Percentiles rank a stretch among this genome's conserved stretches.
Conservation (phyloP, 805 yeast genomes). For the Dipodascus geniculatus region DNA sequence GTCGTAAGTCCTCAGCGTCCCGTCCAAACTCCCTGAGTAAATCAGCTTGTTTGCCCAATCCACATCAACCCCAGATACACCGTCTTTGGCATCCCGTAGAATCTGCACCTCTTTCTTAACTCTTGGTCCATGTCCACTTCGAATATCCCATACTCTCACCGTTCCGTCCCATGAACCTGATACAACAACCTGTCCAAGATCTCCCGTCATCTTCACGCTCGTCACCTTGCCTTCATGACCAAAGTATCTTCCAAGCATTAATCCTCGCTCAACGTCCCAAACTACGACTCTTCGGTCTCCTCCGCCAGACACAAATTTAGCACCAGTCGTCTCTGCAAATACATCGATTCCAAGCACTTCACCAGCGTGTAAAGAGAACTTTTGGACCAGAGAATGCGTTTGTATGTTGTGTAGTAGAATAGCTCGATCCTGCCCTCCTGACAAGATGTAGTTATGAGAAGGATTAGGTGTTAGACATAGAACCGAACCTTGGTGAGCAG, state of each 20-base stretch:
- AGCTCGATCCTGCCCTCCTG: constrained; percentile 23
- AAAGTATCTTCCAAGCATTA: constrained; percentile 14
- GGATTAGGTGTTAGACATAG: constrained; percentile 19
- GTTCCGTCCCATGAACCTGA: constrained; percentile 23
- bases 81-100: constrained; percentile 25
- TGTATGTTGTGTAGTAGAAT: constrained; percentile 21
- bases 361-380: constrained; percentile 15
- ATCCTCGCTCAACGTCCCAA: constrained; percentile 23
- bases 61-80: constrained; percentile 19
- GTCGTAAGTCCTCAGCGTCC: constrained; percentile 22
- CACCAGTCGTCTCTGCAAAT: constrained; percentile 11
- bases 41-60: constrained; percentile 11
- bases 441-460: constrained; percentile 18
- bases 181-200: constrained; percentile 19
- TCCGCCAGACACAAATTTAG: constrained; percentile 24
- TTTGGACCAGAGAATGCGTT: background rate
- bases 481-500: constrained; percentile 17
- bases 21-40: constrained; percentile 24
- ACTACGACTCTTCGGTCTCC: constrained; percentile 22
- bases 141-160: constrained; percentile 25
- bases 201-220: constrained; percentile 16
- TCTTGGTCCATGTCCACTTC: too few species aligned
- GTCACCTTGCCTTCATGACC: constrained; percentile 22
- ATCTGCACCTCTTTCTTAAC: constrained; percentile 25
- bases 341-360: constrained; percentile 23